phyloP scores from a whole-genome alignment of 768 basidiomycete species.

The Mycena capillaripes region DNA sequence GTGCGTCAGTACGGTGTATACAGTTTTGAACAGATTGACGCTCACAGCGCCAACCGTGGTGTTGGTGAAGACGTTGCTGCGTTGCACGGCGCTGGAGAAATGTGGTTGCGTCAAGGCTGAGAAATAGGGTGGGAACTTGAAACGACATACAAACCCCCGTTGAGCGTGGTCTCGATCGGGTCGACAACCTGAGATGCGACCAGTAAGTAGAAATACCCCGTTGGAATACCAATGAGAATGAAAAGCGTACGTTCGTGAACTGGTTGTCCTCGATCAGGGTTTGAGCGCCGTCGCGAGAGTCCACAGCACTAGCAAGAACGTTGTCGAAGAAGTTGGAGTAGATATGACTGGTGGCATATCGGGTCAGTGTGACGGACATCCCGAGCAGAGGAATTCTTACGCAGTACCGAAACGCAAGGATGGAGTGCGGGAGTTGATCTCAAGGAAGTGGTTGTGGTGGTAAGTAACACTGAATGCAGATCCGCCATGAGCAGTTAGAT shows the following conservation, averaged over 20 bases:
- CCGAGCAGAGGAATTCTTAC: neutral
- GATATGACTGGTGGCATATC: slow-evolving; percentile 25
- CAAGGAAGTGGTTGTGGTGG: slow-evolving; percentile 36
- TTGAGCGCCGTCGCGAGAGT: slow-evolving; percentile 35
- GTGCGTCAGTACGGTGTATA: neutral
- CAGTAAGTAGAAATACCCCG: no score
- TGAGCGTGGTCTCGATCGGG: slow-evolving; percentile 35
- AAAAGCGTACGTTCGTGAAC: slow-evolving; percentile 29
- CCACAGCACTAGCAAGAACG: slow-evolving; percentile 20
- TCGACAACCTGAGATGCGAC: neutral
- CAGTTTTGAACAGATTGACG: neutral
- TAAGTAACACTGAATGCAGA: slow-evolving; percentile 33
- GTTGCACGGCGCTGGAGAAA: slow-evolving; percentile 22
- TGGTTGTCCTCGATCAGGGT: slow-evolving; percentile 34
- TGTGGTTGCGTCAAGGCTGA: neutral
- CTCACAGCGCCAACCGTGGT: slow-evolving; percentile 4
- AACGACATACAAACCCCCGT: slow-evolving; percentile 30
- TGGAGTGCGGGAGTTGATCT: slow-evolving; percentile 36
- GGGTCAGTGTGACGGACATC: no score
- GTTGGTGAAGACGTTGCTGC: slow-evolving; percentile 33
- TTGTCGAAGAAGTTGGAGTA: slow-evolving; percentile 34
- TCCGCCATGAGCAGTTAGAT: no score
- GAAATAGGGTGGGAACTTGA: no score
- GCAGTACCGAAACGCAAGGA: slow-evolving; percentile 34
- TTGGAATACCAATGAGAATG: no score